Base-by-base conservation (phyloP, 495 filamentous ascomycete genomes). In the Zalerion maritima region DNA sequence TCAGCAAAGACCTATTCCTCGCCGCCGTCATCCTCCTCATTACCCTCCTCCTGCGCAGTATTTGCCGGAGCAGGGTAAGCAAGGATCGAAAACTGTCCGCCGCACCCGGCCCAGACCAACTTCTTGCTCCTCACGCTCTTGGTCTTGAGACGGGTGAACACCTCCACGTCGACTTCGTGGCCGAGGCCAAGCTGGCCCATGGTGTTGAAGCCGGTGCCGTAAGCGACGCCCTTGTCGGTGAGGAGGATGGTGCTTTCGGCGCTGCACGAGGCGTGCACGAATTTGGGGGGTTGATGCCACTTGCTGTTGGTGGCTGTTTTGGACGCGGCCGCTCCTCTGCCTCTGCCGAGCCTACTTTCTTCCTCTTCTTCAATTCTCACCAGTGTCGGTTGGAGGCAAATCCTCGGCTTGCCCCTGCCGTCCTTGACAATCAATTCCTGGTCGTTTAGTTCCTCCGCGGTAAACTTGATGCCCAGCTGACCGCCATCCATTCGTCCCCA, bases 61-160 rank as follows among this genome's bases (percentile, higher is more conserved):
- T n/a, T n/a, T n/a, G n/a, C n/a, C n/a, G n/a, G n/a, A n/a, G n/a
- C n/a, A n/a, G n/a, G n/a, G n/a, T n/a, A n/a, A n/a, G n/a, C n/a
- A n/a, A n/a, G n/a, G n/a, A n/a, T n/a, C n/a, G 69, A 69, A 43
- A 66, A 77, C 35, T 78, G 72, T 5, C 73, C 73, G 25, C 74
- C 74, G 14, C 65, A 61, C 26, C 69, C 69, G 28, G 68, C 66
- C 58, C 64, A 73, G 32, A 57, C 65, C 6, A 78, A 38, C 33
- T 57, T 54, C 47, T 61, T 62, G 2, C 60, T 67, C 13, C 61
- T 52, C n/a, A 67, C 52, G 25, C 71, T 70, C 16, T 62, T 73
- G 43, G 71, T 73, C 27, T 71, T 60, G 32, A 78, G 64, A 21
- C 63, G 31, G 3, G 69, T 73, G 8, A 73, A 67, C 14, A 64